These are phyloP conservation scores for Phytophthora fragariaefolia DNA, from an alignment of 352 stramenopile genomes.

Conservation along the genomic window DNA sequence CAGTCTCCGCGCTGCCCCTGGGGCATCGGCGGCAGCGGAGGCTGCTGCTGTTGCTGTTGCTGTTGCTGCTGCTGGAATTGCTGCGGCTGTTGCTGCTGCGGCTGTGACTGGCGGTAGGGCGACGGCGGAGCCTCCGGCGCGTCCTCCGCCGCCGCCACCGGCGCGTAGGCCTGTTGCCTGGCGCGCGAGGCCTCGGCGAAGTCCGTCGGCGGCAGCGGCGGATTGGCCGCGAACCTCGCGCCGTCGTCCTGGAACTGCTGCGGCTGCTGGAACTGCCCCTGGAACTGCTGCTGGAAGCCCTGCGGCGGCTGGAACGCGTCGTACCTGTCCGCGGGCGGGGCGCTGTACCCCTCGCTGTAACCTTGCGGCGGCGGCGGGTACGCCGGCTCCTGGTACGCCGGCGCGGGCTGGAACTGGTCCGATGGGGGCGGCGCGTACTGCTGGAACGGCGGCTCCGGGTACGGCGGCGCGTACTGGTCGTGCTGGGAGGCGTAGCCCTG, in stretches of 20 bases:
- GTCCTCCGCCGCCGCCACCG: constrained; percentile 28
- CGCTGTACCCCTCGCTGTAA: constrained; percentile 18
- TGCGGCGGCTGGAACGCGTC: constrained; percentile 19
- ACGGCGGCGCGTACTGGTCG: constrained; percentile 19
- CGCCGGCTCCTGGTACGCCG: constrained; percentile 4
- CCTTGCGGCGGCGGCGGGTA: not conserved
- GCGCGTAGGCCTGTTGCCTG: constrained; percentile 49
- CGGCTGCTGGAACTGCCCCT: constrained; percentile 17
- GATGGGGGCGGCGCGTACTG: constrained; percentile 16
- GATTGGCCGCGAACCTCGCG: constrained; percentile 23
- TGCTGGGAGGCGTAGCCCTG: constrained; percentile 15
- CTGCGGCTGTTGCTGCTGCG: constrained; percentile 4
- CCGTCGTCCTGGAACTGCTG: constrained; percentile 31
- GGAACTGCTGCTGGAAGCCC: constrained; percentile 25
- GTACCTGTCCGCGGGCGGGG: constrained; percentile 22
- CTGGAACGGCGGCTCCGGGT: constrained; percentile 17
- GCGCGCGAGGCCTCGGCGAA: constrained; percentile 45
- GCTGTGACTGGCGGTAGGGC: constrained; percentile 22
- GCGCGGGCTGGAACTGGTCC: constrained; percentile 18
- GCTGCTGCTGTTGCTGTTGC: constrained; percentile 12
- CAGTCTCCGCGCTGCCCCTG: constrained; percentile 24
- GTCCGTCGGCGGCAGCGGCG: constrained; percentile 20
- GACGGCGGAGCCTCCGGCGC: constrained; percentile 1
- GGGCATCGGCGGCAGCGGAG: constrained; percentile 19
- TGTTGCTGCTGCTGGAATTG: constrained; percentile 22